Conservation (phyloP, 2,329 filamentous ascomycete genomes). For the Cadophora sp. region DNA sequence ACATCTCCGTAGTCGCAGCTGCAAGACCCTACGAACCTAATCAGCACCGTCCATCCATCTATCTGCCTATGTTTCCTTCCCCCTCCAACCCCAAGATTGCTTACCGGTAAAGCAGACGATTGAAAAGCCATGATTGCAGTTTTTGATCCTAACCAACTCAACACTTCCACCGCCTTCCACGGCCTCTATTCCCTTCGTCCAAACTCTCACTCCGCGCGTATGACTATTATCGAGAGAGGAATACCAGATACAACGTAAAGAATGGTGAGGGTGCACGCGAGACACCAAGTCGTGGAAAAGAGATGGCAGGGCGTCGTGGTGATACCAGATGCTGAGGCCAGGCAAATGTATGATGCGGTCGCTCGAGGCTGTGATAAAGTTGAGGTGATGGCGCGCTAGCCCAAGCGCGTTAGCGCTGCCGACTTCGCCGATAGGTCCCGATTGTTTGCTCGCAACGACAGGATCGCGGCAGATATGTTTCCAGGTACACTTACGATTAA, state of each 20-base stretch:
- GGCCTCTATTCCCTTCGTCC: not conserved
- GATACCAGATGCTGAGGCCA: conserved; percentile 19
- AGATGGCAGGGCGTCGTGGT: conserved; percentile 7
- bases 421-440: not conserved
- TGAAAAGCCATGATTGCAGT: conserved; percentile 38
- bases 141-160: not conserved
- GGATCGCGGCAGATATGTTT: not conserved
- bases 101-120: conserved; percentile 38
- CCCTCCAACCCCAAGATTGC: conserved; percentile 12
- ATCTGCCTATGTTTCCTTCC: not conserved
- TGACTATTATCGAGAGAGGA: not conserved
- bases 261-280: conserved; percentile 1
- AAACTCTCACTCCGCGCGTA: not conserved
- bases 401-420: not conserved
- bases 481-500: conserved; percentile 4
- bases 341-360: conserved; percentile 21
- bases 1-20: conserved; percentile 50
- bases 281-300: not conserved
- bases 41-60: conserved; percentile 20
- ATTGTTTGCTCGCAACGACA: not conserved
- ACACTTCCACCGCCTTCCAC: conserved; percentile 18
- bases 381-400: not conserved
- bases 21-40: conserved; percentile 49
- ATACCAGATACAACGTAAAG: conserved; percentile 12
- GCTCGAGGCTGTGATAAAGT: conserved; percentile 13